phyloP scores from a whole-genome alignment of 2,329 filamentous ascomycete species.

The Fusarium sp. region DNA sequence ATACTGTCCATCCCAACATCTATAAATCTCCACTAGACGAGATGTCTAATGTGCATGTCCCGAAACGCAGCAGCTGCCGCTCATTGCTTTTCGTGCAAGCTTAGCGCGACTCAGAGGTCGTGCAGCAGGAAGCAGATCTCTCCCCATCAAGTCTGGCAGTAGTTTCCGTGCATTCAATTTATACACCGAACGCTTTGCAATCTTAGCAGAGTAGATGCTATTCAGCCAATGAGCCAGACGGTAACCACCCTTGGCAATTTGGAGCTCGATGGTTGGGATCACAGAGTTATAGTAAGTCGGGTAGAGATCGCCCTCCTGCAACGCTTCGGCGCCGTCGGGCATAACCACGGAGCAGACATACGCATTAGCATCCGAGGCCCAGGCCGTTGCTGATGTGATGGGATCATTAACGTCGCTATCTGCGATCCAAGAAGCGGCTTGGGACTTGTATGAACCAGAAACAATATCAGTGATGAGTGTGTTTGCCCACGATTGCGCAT shows the following conservation, averaged over 20 bases:
- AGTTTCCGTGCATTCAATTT: background rate
- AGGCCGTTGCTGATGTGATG: background rate
- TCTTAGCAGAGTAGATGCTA: conserved; percentile 4
- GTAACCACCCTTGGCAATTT: conserved; percentile 9
- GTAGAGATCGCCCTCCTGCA: conserved; percentile 8
- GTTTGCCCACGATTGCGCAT: conserved; percentile 9
- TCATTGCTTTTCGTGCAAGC: background rate
- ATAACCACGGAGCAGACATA: conserved; percentile 9
- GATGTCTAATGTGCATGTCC: background rate
- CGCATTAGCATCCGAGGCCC: conserved; percentile 5
- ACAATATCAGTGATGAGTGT: conserved; percentile 1
- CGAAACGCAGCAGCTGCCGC: background rate
- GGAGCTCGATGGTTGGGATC: conserved; percentile 8
- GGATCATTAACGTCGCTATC: conserved; percentile 7
- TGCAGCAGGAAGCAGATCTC: background rate
- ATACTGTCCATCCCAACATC: background rate
- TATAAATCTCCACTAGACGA: rapidly evolving
- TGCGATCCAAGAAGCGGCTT: conserved; percentile 7
- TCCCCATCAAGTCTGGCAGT: conserved; percentile 4
- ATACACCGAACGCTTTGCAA: background rate
- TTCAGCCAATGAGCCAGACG: conserved; percentile 11
- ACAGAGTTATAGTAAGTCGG: background rate
- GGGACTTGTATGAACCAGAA: background rate
- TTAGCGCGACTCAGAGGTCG: background rate
- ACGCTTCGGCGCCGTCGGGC: background rate